Conservation (phyloP, 768 basidiomycete species). For the Mycena amicta region DNA sequence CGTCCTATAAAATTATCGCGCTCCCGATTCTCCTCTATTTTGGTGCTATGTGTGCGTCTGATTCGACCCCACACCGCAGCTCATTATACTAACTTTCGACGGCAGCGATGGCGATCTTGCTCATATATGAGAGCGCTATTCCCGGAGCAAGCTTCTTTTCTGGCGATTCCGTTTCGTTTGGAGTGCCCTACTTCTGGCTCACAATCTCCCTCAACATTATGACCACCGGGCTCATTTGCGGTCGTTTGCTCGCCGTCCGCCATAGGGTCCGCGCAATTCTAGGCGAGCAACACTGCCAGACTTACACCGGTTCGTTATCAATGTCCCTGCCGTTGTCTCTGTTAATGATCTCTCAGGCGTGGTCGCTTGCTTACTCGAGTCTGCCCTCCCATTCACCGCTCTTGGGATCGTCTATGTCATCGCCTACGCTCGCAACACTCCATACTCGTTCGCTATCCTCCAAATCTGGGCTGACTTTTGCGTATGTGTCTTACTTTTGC, state of each 20-base stretch:
- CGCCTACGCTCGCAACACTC: constrained; percentile 31
- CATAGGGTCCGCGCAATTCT: constrained; percentile 22
- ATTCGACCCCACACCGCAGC: neutral
- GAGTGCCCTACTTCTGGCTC: constrained; percentile 33
- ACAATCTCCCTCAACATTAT: constrained; percentile 36
- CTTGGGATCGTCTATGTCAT: constrained; percentile 32
- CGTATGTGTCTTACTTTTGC: constrained; percentile 23
- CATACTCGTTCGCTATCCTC: constrained; percentile 29
- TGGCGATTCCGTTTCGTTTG: constrained; percentile 30
- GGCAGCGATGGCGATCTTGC: constrained; percentile 32
- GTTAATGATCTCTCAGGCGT: constrained; percentile 12
- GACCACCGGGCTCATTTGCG: constrained; percentile 33
- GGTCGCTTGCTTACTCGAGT: constrained; percentile 33
- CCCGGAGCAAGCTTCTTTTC: constrained; percentile 33
- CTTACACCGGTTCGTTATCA: constrained; percentile 30
- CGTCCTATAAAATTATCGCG: constrained; percentile 13
- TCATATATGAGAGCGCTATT: constrained; percentile 31
- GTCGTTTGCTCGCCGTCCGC: constrained; percentile 23
- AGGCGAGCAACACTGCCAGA: constrained; percentile 26
- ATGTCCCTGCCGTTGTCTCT: neutral
- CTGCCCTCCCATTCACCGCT: constrained; percentile 33
- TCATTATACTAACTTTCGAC: neutral
- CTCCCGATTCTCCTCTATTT: constrained; percentile 28
- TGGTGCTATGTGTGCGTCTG: constrained; percentile 23
- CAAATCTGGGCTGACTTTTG: constrained; percentile 37